Evolutionary conservation across 805 yeast genomes (phyloP).

Genomic region (Yarrowia keelungensis): DNA sequence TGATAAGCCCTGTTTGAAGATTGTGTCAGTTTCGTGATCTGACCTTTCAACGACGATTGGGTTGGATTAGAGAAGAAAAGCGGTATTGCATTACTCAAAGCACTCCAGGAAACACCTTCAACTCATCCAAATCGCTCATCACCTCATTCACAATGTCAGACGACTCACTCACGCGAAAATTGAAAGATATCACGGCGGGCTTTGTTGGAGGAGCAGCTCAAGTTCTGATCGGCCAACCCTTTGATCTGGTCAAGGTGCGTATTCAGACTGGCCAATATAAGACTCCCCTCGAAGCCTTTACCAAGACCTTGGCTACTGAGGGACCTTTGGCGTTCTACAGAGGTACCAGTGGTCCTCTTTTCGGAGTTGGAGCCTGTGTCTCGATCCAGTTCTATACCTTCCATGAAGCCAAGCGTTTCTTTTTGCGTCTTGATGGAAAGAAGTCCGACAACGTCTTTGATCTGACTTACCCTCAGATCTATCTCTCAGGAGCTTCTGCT

Average conservation of each 20-base stretch:
- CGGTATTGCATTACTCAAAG: too few relatives aligned
- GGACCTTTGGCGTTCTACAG: slow-evolving; percentile 69
- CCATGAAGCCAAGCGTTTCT: slow-evolving; percentile 69
- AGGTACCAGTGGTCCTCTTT: slow-evolving; percentile 72
- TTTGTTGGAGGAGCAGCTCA: slow-evolving; percentile 64
- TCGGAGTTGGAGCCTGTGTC: slow-evolving; percentile 75
- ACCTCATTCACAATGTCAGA: slow-evolving; percentile 16
- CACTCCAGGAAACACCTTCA: too few relatives aligned
- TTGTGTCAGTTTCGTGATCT: slow-evolving; percentile 8
- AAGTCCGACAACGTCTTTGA: slow-evolving; percentile 42
- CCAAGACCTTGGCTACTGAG: slow-evolving; percentile 62
- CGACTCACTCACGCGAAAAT: slow-evolving; percentile 54
- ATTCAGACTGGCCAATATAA: slow-evolving; percentile 71
- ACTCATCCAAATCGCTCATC: too few relatives aligned
- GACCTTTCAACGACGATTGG: neutral
- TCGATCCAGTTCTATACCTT: slow-evolving; percentile 74
- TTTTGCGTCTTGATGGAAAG: slow-evolving; percentile 50
- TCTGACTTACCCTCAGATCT: slow-evolving; percentile 62
- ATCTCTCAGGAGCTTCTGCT: slow-evolving; percentile 68
- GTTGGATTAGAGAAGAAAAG: too few relatives aligned
- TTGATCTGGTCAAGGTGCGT: slow-evolving; percentile 73
- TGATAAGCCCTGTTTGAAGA: slow-evolving; percentile 13
- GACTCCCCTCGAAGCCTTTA: slow-evolving; percentile 59
- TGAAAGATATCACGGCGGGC: slow-evolving; percentile 62
- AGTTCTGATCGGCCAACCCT: slow-evolving; percentile 68